Conservation (phyloP, 2,329 filamentous ascomycete species). For the Hymenoscyphus albidus region DNA sequence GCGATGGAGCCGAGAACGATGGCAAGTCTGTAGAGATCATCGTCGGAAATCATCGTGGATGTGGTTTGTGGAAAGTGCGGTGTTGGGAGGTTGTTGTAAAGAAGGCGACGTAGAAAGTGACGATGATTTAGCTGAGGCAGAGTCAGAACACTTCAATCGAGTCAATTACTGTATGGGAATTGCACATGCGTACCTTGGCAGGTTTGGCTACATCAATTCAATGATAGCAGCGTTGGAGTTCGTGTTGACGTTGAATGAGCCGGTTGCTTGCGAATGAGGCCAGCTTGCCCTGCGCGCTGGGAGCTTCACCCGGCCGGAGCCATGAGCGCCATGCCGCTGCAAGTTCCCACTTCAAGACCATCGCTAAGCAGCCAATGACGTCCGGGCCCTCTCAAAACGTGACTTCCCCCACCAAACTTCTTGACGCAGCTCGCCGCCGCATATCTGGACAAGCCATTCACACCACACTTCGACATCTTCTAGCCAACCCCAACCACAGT, state of each 20-base stretch:
- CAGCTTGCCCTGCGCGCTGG: constrained; percentile 9
- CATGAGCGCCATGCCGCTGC: background rate
- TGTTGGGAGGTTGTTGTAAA: background rate
- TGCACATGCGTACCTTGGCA: background rate
- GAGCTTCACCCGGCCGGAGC: constrained; percentile 1
- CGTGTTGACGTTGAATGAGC: background rate
- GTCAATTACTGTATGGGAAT: background rate
- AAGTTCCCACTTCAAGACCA: background rate
- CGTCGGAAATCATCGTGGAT: constrained; percentile 86
- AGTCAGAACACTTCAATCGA: background rate
- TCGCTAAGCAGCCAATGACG: constrained; percentile 30
- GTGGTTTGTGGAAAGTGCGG: constrained; percentile 1
- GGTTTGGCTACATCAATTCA: constrained; percentile 4
- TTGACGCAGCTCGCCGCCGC: constrained; percentile 11
- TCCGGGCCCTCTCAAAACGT: background rate
- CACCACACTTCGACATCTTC: constrained; percentile 17
- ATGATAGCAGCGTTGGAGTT: background rate
- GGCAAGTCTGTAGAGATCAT: constrained; percentile 83
- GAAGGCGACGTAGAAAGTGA: constrained; percentile 13
- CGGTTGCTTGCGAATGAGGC: constrained; percentile 5
- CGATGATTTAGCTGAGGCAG: background rate
- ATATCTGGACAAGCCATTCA: constrained; percentile 6
- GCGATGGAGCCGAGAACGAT: constrained; percentile 86
- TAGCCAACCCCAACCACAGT: constrained; percentile 27
- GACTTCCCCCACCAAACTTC: constrained; percentile 24